Base-by-base conservation (phyloP, 768 basidiomycete species). In the Pulveroboletus sp. region DNA sequence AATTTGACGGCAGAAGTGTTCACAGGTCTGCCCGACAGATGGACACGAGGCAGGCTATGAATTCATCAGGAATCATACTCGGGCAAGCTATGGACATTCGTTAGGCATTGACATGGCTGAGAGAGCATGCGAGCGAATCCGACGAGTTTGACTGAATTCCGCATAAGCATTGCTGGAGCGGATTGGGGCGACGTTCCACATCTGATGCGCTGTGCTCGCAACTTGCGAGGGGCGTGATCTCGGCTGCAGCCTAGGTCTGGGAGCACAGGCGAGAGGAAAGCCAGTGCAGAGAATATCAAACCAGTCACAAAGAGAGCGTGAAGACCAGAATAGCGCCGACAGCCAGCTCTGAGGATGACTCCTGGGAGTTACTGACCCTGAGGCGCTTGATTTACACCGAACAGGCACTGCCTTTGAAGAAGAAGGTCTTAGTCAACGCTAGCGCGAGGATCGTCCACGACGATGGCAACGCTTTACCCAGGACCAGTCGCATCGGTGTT, bases 401-500 rank as follows among this genome's bases (percentile, higher is more conserved):
- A 21, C 28, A 48, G 48, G 53, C 64, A 68, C 56, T 39, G 66
- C 64, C 64, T 56, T 50, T 40, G n/a, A 3, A 18, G 43, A 11
- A 28, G 39, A 31, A 36, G 11, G 42, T 27, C 47, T 55, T 56
- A 50, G 50, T 52, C 57, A 51, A 62, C 44, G 56, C 36, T 28
- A 46, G 40, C 38, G 53, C 36, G 47, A 47, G 31, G 49, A 37
- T 32, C 56, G 55, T 46, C 45, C 40, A 47, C 54, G 51, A 57
- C 55, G 64, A 68, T 68, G 65, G 43, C 60, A 30, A 39, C 47
- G 39, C 57, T 76, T 55, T 82, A 80, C 63, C 75, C 76, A n/a
- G 73, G 75, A 17, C 71, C 77, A 18, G 67, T 80, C 42, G 73
- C 71, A 51, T 58, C 56, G 51, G 71, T 71, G 57, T 67, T 81